Conservation (phyloP, 768 basidiomycete species). For the Termitomyces bulborhizus region DNA sequence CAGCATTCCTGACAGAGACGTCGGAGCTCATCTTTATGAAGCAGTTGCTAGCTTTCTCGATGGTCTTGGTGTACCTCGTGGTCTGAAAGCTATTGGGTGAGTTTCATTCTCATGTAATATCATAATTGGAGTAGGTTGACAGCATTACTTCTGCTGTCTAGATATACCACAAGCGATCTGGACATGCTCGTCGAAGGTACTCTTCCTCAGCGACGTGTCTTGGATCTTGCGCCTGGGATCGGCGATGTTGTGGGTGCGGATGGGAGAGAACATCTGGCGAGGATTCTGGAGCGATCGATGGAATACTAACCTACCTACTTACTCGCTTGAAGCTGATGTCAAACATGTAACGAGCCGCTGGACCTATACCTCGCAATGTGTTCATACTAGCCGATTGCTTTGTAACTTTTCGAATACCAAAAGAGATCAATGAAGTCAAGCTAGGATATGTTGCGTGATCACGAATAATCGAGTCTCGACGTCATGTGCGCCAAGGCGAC, state of each 20-base stretch:
- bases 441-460: neutral
- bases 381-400: neutral
- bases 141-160: slow-evolving; percentile 11
- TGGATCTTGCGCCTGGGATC: slow-evolving; percentile 90
- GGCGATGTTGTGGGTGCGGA: slow-evolving; percentile 79
- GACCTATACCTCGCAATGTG: neutral
- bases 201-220: slow-evolving; percentile 83
- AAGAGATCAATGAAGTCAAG: neutral
- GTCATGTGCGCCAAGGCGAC: neutral
- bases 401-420: neutral
- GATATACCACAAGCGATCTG: slow-evolving; percentile 64
- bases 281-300: slow-evolving; percentile 74
- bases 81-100: slow-evolving; percentile 72
- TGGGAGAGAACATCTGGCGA: slow-evolving; percentile 74
- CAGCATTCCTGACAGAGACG: slow-evolving; percentile 69
- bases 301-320: slow-evolving; percentile 45
- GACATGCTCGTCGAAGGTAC: slow-evolving; percentile 83
- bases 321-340: slow-evolving; percentile 6
- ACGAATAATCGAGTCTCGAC: neutral
- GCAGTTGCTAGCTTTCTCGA: slow-evolving; percentile 87
- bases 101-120: slow-evolving; percentile 4
- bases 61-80: slow-evolving; percentile 77
- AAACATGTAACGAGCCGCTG: neutral
- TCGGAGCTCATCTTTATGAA: slow-evolving; percentile 77
- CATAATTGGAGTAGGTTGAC: neutral